Conservation (phyloP, 2,329 filamentous ascomycete species). For the Hypoxylon sp. region DNA sequence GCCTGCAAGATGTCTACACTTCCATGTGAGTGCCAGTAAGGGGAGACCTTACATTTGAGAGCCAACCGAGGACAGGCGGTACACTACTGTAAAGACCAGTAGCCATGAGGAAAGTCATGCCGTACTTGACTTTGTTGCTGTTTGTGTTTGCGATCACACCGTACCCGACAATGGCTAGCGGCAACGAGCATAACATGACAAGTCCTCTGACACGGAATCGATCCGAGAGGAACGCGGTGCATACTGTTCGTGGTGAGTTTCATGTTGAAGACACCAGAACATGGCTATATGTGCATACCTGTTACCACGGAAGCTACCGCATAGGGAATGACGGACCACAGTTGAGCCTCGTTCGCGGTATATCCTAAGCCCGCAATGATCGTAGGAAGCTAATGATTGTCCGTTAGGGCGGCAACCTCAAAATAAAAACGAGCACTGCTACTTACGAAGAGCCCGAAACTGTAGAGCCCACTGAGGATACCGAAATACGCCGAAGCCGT, state of each 20-base stretch:
- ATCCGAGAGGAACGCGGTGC: conserved; percentile 72
- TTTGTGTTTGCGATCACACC: conserved; percentile 74
- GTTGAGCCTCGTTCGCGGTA: conserved; percentile 70
- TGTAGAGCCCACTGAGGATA: conserved; percentile 71
- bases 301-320: conserved; percentile 71
- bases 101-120: conserved; percentile 78
- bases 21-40: background rate
- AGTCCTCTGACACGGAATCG: conserved; percentile 71
- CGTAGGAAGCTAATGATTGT: conserved; percentile 66
- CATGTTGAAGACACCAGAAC: background rate
- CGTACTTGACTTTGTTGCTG: conserved; percentile 68
- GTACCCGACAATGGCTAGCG: conserved; percentile 76
- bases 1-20: background rate
- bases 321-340: conserved; percentile 76
- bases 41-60: conserved; percentile 64
- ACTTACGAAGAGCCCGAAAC: conserved; percentile 74
- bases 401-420: background rate
- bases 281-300: conserved; percentile 54
- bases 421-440: background rate
- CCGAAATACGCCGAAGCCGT: conserved; percentile 73
- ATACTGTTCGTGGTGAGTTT: conserved; percentile 54
- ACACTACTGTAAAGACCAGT: conserved; percentile 75
- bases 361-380: conserved; percentile 72
- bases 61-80: conserved; percentile 75
- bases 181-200: conserved; percentile 74